phyloP scores from a whole-genome alignment of 73 alveolate genomes.

The Paramecium primaurelia region DNA sequence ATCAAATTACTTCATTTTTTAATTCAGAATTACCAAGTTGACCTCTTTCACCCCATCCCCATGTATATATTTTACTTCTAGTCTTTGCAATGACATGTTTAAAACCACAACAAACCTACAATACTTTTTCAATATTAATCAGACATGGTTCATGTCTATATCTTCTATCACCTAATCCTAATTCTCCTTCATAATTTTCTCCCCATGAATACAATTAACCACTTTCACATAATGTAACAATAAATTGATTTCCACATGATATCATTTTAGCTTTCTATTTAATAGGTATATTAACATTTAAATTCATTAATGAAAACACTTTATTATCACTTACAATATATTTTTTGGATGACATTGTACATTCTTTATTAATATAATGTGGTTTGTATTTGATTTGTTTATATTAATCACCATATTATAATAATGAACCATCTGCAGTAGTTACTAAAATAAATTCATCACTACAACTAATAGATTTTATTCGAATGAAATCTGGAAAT shows the following conservation, averaged over 20 bases:
- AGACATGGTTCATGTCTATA: constrained; percentile 87
- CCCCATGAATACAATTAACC: constrained; percentile 76
- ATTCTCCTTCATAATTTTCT: constrained; percentile 89
- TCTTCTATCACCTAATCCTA: constrained; percentile 91
- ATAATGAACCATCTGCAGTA: constrained; percentile 19
- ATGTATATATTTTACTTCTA: constrained; percentile 81
- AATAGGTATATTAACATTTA: background rate
- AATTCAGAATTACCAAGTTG: constrained; percentile 87
- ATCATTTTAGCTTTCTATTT: background rate
- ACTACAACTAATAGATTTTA: background rate
- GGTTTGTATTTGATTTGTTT: constrained; percentile 14
- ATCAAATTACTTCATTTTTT: constrained; percentile 66
- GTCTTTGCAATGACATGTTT: constrained; percentile 90
- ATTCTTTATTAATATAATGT: background rate
- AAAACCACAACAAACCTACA: constrained; percentile 90
- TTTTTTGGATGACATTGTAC: background rate
- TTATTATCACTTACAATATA: constrained; percentile 32
- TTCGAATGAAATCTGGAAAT: constrained; percentile 9
- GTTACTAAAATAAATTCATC: background rate
- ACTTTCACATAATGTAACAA: constrained; percentile 13
- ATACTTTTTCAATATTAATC: constrained; percentile 82
- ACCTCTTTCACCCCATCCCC: constrained; percentile 99
- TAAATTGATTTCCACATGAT: constrained; percentile 52
- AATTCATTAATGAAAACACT: background rate
- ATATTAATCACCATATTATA: constrained; percentile 17